These are phyloP conservation scores for Fusarium phyllophilum DNA, from an alignment of 2,329 filamentous ascomycete genomes.

Conservation along the genomic window DNA sequence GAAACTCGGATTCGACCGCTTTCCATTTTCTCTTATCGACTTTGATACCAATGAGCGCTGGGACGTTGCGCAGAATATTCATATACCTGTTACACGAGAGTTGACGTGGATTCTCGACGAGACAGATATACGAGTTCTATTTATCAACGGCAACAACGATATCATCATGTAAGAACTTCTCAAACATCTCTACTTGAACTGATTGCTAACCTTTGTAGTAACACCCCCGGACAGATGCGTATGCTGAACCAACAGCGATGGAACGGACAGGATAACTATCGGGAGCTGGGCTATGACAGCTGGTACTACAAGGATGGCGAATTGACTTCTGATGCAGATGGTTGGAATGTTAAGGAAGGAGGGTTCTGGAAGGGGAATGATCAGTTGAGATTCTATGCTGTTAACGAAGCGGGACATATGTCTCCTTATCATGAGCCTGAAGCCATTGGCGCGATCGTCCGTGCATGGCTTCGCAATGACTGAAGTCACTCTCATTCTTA, in stretches of 20 bases:
- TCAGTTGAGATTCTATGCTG: constrained; percentile 19
- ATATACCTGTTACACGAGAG: constrained; percentile 23
- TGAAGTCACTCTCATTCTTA: neutral
- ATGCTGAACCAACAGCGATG: constrained; percentile 21
- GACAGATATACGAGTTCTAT: constrained; percentile 5
- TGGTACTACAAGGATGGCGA: constrained; percentile 22
- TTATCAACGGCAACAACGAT: constrained; percentile 22
- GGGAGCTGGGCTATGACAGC: neutral
- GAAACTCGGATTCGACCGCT: constrained; percentile 10
- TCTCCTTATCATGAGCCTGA: constrained; percentile 22
- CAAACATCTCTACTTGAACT: rapidly evolving
- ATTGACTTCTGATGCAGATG: neutral
- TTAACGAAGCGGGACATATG: constrained; percentile 28
- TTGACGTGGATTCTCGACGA: constrained; percentile 18
- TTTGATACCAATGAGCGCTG: constrained; percentile 13
- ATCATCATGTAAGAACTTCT: constrained; percentile 14
- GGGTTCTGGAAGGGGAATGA: constrained; percentile 25
- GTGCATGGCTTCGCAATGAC: constrained; percentile 15
- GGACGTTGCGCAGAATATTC: constrained; percentile 7
- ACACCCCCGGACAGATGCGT: constrained; percentile 26
- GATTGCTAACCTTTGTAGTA: neutral
- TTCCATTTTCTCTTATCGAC: constrained; percentile 13
- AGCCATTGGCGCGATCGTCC: constrained; percentile 2
- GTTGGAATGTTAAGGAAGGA: constrained; percentile 1
- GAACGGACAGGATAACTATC: neutral